These are phyloP conservation scores for Suillus plorans DNA, from an alignment of 768 basidiomycete species.

Conservation along the genomic window DNA sequence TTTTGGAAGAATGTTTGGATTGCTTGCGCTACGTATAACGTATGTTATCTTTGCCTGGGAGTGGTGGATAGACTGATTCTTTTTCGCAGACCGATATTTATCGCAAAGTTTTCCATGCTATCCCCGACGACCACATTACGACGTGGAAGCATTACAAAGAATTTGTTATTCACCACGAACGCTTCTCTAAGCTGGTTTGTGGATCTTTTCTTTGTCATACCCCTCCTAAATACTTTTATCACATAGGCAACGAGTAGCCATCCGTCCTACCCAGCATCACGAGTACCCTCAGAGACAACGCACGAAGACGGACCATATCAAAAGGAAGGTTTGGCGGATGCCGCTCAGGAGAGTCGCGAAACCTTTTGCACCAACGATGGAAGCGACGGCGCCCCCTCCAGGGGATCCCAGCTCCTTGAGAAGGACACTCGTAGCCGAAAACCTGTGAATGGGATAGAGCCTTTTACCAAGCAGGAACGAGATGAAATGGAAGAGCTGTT, in stretches of 20 bases:
- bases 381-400: slow-evolving; percentile 18
- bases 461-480: slow-evolving; percentile 80
- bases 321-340: slow-evolving; percentile 11
- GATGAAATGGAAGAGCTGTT: slow-evolving; percentile 89
- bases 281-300: slow-evolving; percentile 58
- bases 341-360: slow-evolving; percentile 15
- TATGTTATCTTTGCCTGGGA: slow-evolving; percentile 37
- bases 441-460: slow-evolving; percentile 53
- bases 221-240: slow-evolving; percentile 9
- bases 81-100: slow-evolving; percentile 83
- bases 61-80: slow-evolving; percentile 1
- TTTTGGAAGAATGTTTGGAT: slow-evolving; percentile 95
- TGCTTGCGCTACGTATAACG: slow-evolving; percentile 85
- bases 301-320: slow-evolving; percentile 32
- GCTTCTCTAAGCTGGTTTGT: slow-evolving; percentile 66
- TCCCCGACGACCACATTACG: slow-evolving; percentile 89
- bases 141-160: slow-evolving; percentile 98
- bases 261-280: slow-evolving; percentile 46
- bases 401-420: slow-evolving; percentile 32
- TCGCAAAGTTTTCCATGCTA: slow-evolving; percentile 90
- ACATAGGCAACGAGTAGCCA: slow-evolving; percentile 43
- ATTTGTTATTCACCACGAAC: slow-evolving; percentile 74
- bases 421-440: slow-evolving; percentile 38
- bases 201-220: neutral
- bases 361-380: slow-evolving; percentile 18